Percentiles rank a stretch among this genome's conserved stretches.
Conservation (phyloP, 768 basidiomycete genomes). For the Tephrocybe rancida region DNA sequence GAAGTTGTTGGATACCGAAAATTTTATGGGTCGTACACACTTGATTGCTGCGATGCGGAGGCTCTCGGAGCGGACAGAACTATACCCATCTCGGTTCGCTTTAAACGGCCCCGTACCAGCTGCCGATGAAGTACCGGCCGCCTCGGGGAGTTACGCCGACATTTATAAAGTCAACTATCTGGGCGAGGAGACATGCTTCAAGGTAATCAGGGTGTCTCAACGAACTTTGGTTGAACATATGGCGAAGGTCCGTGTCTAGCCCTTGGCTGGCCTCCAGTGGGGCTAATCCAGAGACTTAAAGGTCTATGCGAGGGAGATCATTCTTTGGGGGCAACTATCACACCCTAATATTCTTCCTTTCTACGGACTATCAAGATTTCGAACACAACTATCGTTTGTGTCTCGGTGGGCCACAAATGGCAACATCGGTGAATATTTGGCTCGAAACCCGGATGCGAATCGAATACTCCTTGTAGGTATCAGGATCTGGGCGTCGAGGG, state of each 20-base stretch:
- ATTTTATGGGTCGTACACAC: slow-evolving; percentile 1
- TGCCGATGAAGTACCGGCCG: not conserved
- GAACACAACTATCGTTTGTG: slow-evolving; percentile 28
- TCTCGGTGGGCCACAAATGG: slow-evolving; percentile 28
- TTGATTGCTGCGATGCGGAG: slow-evolving; percentile 12
- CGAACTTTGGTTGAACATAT: not conserved
- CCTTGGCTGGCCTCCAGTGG: not conserved
- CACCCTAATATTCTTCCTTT: slow-evolving; percentile 34
- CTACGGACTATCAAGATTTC: slow-evolving; percentile 26
- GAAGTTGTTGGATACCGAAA: slow-evolving; percentile 6
- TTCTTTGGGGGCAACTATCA: slow-evolving; percentile 32
- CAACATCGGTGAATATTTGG: slow-evolving; percentile 31
- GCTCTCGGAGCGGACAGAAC: slow-evolving; percentile 1
- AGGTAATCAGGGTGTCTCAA: slow-evolving; percentile 7
- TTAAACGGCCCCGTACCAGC: not conserved
- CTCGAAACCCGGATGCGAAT: slow-evolving; percentile 19
- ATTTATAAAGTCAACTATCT: slow-evolving; percentile 1
- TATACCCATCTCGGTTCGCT: slow-evolving; percentile 9
- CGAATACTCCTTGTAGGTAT: slow-evolving; percentile 31
- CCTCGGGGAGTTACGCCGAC: slow-evolving; percentile 9
- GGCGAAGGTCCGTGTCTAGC: slow-evolving; percentile 2
- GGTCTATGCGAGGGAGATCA: slow-evolving; percentile 18
- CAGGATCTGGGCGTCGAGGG: too few species aligned
- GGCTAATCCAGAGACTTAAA: not conserved
- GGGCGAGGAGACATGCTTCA: slow-evolving; percentile 4